Conservation (phyloP, 495 filamentous ascomycete species). For the Penicillium argentinense region DNA sequence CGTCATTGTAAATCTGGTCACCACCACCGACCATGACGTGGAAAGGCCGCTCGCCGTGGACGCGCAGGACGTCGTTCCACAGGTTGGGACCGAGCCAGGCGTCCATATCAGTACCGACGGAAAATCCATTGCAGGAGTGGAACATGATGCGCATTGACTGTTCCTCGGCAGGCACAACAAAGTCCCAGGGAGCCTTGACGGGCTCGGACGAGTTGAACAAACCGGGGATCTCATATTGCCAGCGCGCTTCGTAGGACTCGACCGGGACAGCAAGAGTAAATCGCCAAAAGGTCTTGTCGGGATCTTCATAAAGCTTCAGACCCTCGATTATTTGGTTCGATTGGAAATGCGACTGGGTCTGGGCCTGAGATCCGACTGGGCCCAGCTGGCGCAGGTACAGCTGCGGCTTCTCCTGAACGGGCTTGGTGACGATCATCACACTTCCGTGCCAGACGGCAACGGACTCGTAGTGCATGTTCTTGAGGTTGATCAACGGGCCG, state of each 20-base stretch:
- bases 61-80: conserved; percentile 87
- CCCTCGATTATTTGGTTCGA: conserved; percentile 41
- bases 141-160: conserved; percentile 96
- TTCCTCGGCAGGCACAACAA: conserved; percentile 72
- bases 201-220: conserved; percentile 38
- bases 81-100: conserved; percentile 78
- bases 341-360: conserved; percentile 9
- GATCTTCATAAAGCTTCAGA: conserved; percentile 76
- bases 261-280: conserved; percentile 62
- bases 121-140: conserved; percentile 95
- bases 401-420: conserved; percentile 54
- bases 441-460: conserved; percentile 73
- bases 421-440: conserved; percentile 74
- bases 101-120: conserved; percentile 84
- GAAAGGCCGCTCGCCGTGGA: conserved; percentile 69
- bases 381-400: conserved; percentile 50
- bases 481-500: conserved; percentile 83
- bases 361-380: conserved; percentile 23
- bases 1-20: conserved; percentile 95
- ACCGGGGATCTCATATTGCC: conserved; percentile 49
- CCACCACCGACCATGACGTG: conserved; percentile 96
- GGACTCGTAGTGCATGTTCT: conserved; percentile 67
- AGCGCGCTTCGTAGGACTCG: conserved; percentile 45
- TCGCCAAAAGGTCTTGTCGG: conserved; percentile 76
- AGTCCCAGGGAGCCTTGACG: conserved; percentile 48